Evolutionary conservation across 164 flowering plant genomes (phyloP), one percentile per base, ranked within the genome.

Genomic region (Aristolochia californica): DNA sequence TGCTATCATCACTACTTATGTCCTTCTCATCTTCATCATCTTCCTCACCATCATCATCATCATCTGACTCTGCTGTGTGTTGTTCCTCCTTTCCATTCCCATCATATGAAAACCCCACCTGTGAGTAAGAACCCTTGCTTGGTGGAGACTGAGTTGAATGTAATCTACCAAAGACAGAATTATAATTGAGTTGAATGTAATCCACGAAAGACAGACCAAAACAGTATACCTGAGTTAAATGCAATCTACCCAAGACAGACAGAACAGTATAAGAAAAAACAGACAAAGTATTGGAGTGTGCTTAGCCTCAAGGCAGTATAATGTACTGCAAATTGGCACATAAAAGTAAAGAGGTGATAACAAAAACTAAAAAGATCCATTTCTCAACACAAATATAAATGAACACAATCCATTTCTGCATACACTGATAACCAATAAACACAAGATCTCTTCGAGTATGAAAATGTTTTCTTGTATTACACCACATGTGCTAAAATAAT

Each of bases 71-170:
- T 61, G 80, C 69, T 61, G 71, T 58, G 40, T 74, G 75, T 3
- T 66, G 21, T 53, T 83, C 97, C 53, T 82, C 95, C 60, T 84
- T 87, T 44, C 75, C 86, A 67, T 79, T 75, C 26, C 82, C 93
- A 53, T 83, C 93, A 75, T 89, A 93, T 23, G 99, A 89, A 64
- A 93, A 93, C 17, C 91, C 97, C 47, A 93, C 99, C 72, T 93
- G 97, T 51, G 99, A 89, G 73, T 93, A 93, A 13, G 97, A 73
- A 17, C 96, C 99, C 72, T 83, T 93, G 82, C 62, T 82, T 61
- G 82, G 78, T 44, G 87, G 68, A 66, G 82, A 71, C 62, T 82
- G 95, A 43, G 82, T 47, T 52, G 67, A 62, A 54, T 82, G 80
- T 47, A 89, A 72, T 62, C 91, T 88, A 62, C 17, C 24, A 59